Base-by-base conservation (phyloP, 192 early-diverging fungal genomes). In the Ambispora gerdemannii region DNA sequence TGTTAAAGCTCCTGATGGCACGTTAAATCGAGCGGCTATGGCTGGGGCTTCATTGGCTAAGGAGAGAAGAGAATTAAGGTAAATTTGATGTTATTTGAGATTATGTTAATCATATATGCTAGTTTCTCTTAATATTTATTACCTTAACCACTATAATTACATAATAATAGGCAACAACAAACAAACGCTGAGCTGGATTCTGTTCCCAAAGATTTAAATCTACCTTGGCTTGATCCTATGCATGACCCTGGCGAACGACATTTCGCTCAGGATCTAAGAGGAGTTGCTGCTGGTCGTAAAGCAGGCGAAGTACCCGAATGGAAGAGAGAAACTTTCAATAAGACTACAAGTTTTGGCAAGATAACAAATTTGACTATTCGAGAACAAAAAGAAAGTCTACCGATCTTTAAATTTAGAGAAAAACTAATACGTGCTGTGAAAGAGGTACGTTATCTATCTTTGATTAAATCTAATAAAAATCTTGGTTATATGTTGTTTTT, bases 1-100 rank as follows among this genome's bases (percentile, higher is more conserved):
- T 27, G 93, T 99, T 47, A 98, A 98, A 78, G 96, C 94, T 47
- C 96, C 96, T 1, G 97, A 98, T 73, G 97, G 97, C 22, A 91
- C 93, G 15, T 73, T 99, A 80, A 98, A 99, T 75, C 86, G 96
- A 3, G 95, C 96, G 0, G 97, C 97, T 7, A 76, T 99, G 50
- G 89, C 91, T 2, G 95, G 97, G 15, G 95, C 95, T 0, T 86
- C 93, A 0, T 71, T 97, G 22, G 92, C 96, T 17, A 97, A 96
- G 71, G 97, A 99, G 76, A 86, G 97, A 58, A 84, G 93, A 75
- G 95, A 98, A 77, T 65, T 87, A 53, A 55, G 67, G 83, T 38
- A 77, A 73, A 58, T 76, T 83, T n/a, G n/a, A n/a, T n/a, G n/a
- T n/a, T n/a, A n/a, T n/a, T n/a, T n/a, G n/a, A n/a, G n/a, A n/a